A percentile compares a stretch with the other conserved stretches of the same genome.
phyloP scores from a whole-genome alignment of 352 stramenopile genomes.

The Phytophthora hibernalis region DNA sequence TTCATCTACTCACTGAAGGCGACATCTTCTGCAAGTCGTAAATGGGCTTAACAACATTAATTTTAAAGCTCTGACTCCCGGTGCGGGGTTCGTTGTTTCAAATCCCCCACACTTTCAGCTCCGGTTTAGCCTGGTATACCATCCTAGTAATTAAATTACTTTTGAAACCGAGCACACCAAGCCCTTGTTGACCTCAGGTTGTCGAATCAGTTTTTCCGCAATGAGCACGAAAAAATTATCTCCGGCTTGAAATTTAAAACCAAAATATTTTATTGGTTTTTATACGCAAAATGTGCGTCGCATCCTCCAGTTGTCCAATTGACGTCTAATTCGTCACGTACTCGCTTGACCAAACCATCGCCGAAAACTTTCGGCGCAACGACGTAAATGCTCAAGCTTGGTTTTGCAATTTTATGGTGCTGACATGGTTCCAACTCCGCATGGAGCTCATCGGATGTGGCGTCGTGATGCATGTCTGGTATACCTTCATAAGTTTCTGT shows the following conservation, averaged over 20 bases:
- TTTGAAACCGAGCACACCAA: too few species aligned
- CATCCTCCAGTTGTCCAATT: not conserved
- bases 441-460: conserved; percentile 60
- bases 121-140: too few species aligned
- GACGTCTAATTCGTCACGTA: not conserved
- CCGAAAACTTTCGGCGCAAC: conserved; percentile 35
- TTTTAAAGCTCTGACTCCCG: too few species aligned
- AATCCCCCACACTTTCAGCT: too few species aligned
- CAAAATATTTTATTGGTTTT: not conserved
- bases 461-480: conserved; percentile 48
- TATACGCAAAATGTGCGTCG: not conserved
- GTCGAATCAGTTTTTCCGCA: not conserved
- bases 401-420: conserved; percentile 33
- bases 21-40: too few species aligned
- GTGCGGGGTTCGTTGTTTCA: too few species aligned
- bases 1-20: too few species aligned
- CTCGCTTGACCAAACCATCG: conserved; percentile 24
- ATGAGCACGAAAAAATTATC: not conserved
- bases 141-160: too few species aligned
- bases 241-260: not conserved
- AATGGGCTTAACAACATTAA: too few species aligned
- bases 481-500: conserved; percentile 35
- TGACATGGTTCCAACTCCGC: conserved; percentile 55
- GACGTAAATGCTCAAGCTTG: conserved; percentile 39
- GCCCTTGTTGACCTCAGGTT: not conserved